These are phyloP conservation scores for Trichoderma orchidacearum DNA, from an alignment of 495 filamentous ascomycete genomes.

Conservation along the genomic window DNA sequence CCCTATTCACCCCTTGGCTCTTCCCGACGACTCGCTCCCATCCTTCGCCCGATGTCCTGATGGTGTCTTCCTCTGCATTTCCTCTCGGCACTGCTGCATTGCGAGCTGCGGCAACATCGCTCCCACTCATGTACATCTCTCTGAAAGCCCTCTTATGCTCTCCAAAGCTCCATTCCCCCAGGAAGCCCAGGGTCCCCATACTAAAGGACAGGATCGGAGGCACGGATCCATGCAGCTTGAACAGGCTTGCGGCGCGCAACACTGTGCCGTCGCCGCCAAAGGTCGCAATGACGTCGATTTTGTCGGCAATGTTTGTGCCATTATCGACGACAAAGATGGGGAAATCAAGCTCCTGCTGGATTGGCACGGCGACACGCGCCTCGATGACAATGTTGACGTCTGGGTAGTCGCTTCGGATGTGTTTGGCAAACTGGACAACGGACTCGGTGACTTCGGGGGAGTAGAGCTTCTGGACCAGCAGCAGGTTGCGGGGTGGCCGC, in stretches of 20 bases:
- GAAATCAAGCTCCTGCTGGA: constrained; percentile 62
- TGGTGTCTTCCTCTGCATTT: constrained; percentile 5
- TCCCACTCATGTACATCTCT: constrained; percentile 87
- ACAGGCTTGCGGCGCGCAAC: constrained; percentile 78
- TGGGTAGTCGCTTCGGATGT: constrained; percentile 70
- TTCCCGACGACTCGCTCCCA: constrained; percentile 71
- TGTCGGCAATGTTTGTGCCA: constrained; percentile 30
- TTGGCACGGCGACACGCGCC: constrained; percentile 50
- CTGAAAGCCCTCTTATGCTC: constrained; percentile 84
- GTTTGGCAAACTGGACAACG: constrained; percentile 67
- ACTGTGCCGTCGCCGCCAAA: constrained; percentile 95
- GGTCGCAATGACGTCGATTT: constrained; percentile 76
- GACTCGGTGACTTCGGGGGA: constrained; percentile 56
- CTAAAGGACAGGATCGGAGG: constrained; percentile 92
- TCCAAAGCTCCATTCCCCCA: constrained; percentile 90
- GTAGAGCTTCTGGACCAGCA: constrained; percentile 77
- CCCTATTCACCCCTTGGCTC: constrained; percentile 60
- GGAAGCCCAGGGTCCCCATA: constrained; percentile 90
- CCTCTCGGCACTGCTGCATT: constrained; percentile 18
- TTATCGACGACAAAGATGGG: constrained; percentile 55
- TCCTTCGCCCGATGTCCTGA: constrained; percentile 6
- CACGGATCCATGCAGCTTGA: constrained; percentile 65
- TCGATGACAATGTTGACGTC: constrained; percentile 74
- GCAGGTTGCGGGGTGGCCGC: constrained; percentile 71
- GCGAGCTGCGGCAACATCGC: constrained; percentile 36